Base-by-base conservation (phyloP, 169 alveolate genomes). In the Nephromyces sp. region DNA sequence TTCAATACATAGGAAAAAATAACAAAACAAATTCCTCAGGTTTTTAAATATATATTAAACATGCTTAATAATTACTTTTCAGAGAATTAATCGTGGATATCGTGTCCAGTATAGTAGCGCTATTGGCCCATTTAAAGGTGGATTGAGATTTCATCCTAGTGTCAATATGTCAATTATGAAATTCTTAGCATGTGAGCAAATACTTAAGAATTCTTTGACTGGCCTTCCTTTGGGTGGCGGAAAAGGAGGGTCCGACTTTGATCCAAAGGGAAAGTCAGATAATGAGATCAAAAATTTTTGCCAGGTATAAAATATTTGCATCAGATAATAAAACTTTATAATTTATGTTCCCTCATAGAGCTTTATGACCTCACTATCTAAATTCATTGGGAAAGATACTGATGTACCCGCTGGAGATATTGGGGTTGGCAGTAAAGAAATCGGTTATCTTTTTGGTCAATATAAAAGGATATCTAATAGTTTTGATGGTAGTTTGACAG, bases 361-460 rank as follows among this genome's bases (percentile, higher is more conserved):
- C 4, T 66, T 75, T 32, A 76, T 76, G 82, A 68, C 82, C 29
- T 75, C 76, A 70, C 77, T 87, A 32, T 77, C 77, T 51, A 78
- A 87, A 66, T 89, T 87, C 67, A 81, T 89, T 34, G 95, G 95
- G 0, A 83, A 88, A 8, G 31, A 80, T 53, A 80, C 89, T 0
- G 95, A 89, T 70, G 92, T 89, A 24, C 95, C 95, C 4, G 95
- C 95, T 15, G 95, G 95, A 15, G 95, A 89, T 62, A 89, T 89
- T 22, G 95, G 95, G 0, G 95, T 89, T 21, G 93, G 93, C 0
- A 89, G 81, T 4, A 81, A 91, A 21, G 95, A 89, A 74, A 86
- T 89, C 8, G 95, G 95, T 8, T 89, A 82, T 80, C 53, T 89
- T 61, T 89, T 71, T 69, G 95, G 95, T 0, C 95, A 89, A 70